Evolutionary conservation across 306 rosid genomes (phyloP), one percentile per base, ranked within the genome.

Genomic region (Vigna trinervia): DNA sequence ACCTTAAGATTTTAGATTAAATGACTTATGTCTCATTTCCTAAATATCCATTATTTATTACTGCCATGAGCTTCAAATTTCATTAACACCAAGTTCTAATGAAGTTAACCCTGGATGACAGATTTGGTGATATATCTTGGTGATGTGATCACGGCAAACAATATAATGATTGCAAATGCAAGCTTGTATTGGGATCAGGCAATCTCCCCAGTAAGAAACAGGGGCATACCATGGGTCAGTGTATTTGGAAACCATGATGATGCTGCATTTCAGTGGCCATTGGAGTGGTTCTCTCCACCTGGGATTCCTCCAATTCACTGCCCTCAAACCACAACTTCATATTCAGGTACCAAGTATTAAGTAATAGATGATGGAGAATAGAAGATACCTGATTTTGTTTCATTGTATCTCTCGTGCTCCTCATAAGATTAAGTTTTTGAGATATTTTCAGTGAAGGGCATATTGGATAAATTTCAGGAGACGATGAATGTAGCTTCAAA

Each of bases 121-220:
- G 96, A 91, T 87, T 94, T 94, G 81, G 97, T 94, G 14, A 78
- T 94, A 64, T 92, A 94, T 81, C 93, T 94, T 23, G 96, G 98
- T 51, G 98, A 92, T 83, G 89, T 94, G 3, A 76, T 94, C 57
- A 89, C 97, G n/a, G 95, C 95, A 15, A 94, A 92, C 83, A 94
- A 90, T 82, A 78, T 94, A 8, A 84, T 84, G 78, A 78, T 88
- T 48, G 78, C 69, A 74, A 94, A 92, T 85, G 95, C 95, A 80
- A 92, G 78, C 83, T 83, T 87, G 85, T 94, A 90, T 52, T 92
- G 97, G 97, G 90, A 92, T 69, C 88, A 59, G 53, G 98, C 98
- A 61, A 75, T 66, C 70, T 89, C 93, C 53, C 96, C 97, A 23
- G 71, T 95, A 50, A 89, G 86, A 90, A 84, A 82, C 45, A 82